Evolutionary conservation across 371 early-diverging fungal genomes (phyloP).

Genomic region (Mucor mucedo): DNA sequence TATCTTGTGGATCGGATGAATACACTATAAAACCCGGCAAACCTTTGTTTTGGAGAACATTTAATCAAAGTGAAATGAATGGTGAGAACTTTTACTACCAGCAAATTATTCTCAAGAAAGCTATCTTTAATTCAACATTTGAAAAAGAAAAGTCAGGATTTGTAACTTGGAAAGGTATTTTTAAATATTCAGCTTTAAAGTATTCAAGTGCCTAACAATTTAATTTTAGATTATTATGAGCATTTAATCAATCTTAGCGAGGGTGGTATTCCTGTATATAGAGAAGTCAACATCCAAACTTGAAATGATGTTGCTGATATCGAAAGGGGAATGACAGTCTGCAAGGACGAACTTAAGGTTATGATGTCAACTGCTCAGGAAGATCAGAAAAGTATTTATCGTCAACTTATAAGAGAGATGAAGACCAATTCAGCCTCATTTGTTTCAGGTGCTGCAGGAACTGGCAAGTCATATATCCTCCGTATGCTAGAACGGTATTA

Average conservation of each 20-base stretch:
- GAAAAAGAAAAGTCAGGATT: neutral
- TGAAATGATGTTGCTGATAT: neutral
- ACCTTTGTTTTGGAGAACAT: conserved; percentile 3
- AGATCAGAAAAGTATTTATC: conserved; percentile 4
- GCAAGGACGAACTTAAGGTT: neutral
- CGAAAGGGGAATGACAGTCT: neutral
- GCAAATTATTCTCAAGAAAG: conserved; percentile 7
- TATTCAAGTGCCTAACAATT: too few relatives aligned
- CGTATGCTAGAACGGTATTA: conserved; percentile 13
- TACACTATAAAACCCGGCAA: neutral
- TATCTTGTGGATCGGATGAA: neutral
- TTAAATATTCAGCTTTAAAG: too few relatives aligned
- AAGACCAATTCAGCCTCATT: neutral
- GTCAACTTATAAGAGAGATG: neutral
- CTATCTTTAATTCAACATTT: conserved; percentile 2
- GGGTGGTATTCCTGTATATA: neutral
- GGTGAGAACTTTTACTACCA: conserved; percentile 12
- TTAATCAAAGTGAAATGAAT: conserved; percentile 2
- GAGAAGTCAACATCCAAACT: neutral
- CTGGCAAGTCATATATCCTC: conserved; percentile 4
- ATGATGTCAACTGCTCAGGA: conserved; percentile 2
- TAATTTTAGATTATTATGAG: conserved; percentile 6
- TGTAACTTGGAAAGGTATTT: neutral
- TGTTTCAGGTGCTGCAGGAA: too few relatives aligned
- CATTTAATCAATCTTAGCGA: conserved; percentile 6